Conservation (phyloP, 768 basidiomycete genomes). For the Leccinum pellstonianum region DNA sequence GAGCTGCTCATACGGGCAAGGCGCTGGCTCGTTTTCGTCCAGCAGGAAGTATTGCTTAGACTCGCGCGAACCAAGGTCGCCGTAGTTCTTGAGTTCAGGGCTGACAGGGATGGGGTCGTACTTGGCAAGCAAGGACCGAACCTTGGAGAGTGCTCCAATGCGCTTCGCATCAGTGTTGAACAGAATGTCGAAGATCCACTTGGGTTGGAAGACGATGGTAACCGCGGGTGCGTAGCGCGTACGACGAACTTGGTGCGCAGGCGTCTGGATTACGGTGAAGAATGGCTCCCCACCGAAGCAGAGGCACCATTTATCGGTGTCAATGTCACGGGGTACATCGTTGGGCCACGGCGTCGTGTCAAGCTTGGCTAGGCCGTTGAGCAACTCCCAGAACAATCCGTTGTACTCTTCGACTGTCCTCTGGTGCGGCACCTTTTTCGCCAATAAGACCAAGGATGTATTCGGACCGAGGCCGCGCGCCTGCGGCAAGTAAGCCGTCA, state of each 20-base stretch:
- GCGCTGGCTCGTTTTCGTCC: conserved; percentile 21
- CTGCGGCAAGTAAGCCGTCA: conserved; percentile 16
- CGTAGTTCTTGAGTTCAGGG: conserved; percentile 25
- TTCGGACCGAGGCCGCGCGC: conserved; percentile 20
- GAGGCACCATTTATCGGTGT: conserved; percentile 22
- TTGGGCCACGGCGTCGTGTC: conserved; percentile 19
- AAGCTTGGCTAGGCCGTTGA: conserved; percentile 20
- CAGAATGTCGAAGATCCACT: conserved; percentile 26
- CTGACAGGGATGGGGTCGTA: conserved; percentile 24
- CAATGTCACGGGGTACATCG: conserved; percentile 18
- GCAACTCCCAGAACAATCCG: conserved; percentile 19
- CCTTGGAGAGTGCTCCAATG: conserved; percentile 17
- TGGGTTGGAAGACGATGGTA: conserved; percentile 26
- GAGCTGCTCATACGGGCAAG: conserved; percentile 18
- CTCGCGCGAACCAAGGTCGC: conserved; percentile 22
- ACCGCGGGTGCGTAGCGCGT: conserved; percentile 19
- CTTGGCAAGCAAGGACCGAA: conserved; percentile 16
- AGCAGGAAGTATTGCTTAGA: conserved; percentile 23
- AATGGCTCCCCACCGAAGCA: conserved; percentile 24
- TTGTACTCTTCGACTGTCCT: conserved; percentile 23
- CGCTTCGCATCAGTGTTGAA: conserved; percentile 22
- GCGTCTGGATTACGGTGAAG: conserved; percentile 23
- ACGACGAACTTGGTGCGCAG: conserved; percentile 24
- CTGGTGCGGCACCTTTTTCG: conserved; percentile 10
- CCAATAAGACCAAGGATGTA: conserved; percentile 20